These are phyloP conservation scores for Pyricularia grisea DNA, from an alignment of 2,329 filamentous ascomycete species.

Conservation along the genomic window DNA sequence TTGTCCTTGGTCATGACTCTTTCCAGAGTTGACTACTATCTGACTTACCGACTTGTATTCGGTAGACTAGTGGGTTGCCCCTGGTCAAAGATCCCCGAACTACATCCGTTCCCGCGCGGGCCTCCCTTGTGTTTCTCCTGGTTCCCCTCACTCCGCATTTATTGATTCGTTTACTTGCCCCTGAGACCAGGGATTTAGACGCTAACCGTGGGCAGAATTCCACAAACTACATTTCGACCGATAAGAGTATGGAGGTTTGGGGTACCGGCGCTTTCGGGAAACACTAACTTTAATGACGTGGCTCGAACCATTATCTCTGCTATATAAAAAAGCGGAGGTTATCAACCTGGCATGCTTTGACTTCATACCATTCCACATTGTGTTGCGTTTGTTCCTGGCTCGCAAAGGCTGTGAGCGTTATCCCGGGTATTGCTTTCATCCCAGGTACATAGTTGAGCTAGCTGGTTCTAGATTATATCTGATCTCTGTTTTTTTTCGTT, in stretches of 20 bases:
- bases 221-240: too few relatives aligned
- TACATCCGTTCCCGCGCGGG: neutral
- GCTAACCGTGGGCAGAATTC: too few relatives aligned
- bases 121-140: neutral
- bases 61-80: neutral
- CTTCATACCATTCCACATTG: neutral
- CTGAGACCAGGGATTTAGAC: neutral
- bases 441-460: neutral
- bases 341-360: neutral
- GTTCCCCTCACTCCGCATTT: neutral
- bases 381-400: neutral
- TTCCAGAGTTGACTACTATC: neutral
- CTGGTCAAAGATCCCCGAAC: neutral
- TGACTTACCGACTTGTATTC: neutral
- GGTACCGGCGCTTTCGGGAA: too few relatives aligned
- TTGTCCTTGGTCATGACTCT: neutral
- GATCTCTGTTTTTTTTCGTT: too few relatives aligned
- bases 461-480: neutral
- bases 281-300: neutral
- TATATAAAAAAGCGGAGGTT: neutral
- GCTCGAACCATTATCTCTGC: neutral
- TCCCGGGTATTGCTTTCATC: neutral
- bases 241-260: neutral
- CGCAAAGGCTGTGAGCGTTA: too few relatives aligned
- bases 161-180: neutral